Base-by-base conservation (phyloP, 2,329 filamentous ascomycete genomes). In the Decorospora gaudefroyi region DNA sequence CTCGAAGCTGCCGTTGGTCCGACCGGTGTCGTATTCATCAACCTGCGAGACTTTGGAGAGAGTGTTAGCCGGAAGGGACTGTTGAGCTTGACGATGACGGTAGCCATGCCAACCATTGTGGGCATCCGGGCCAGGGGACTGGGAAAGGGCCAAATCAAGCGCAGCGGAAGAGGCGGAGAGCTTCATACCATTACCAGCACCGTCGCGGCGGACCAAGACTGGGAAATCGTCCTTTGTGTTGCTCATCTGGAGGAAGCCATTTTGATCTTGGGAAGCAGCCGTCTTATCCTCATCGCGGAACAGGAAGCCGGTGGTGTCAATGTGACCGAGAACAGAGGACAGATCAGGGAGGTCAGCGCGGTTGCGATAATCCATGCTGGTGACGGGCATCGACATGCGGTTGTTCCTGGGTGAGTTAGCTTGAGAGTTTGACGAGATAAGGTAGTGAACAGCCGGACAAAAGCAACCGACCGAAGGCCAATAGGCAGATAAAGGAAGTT, bases 321-420 rank as follows among this genome's bases (percentile, higher is more conserved):
- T 90, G 57, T 88, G 86, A 51, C 93, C 90, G 44, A 95, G 69
- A 59, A 84, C 69, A 16, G 73, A 69, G 28, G 68, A 67, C 27
- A 76, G 63, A 42, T 77, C 75, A 28, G 74, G 68, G 33, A 73
- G 65, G 49, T 67, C 78, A 25, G 59, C 52, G 33, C 86, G 84
- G 59, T 84, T 74, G 51, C 85, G 81, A 55, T 78, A 83, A 55
- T 86, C 82, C 55, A 84, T 82, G 48, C 81, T 80, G 33, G 87
- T 89, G 37, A 92, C 87, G 21, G 92, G 92, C 87, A 96, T 91
- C 4, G 92, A 96, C 72, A 95, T 95, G 54, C 92, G 87, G 69
- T 96, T 95, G 49, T 86, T 78, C 57, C 89, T 95, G 59, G 35
- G 37, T 38, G 21, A 45, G 45, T 41, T 42, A 51, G 45, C 59